Evolutionary conservation across 2,329 filamentous ascomycete genomes (phyloP).

Genomic region (Lasiodiplodia gonubiensis): DNA sequence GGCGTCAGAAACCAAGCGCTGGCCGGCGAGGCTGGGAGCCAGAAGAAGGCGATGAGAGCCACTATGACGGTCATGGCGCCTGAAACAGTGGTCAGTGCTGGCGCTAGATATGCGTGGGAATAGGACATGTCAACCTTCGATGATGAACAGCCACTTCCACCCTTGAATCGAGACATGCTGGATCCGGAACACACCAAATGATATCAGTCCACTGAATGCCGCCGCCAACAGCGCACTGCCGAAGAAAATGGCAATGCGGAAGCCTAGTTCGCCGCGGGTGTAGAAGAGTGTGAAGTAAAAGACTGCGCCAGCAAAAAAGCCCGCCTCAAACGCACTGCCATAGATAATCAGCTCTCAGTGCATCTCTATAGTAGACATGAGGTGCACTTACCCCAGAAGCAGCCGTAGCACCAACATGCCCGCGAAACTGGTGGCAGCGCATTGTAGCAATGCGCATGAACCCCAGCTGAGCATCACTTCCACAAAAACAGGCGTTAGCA

Average conservation of each 20-base stretch:
- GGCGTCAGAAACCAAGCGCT: slow-evolving; percentile 49
- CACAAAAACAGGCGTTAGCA: not conserved
- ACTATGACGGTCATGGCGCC: slow-evolving; percentile 42
- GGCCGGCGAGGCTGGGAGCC: slow-evolving; percentile 41
- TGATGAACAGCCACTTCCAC: slow-evolving; percentile 55
- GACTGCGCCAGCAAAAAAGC: slow-evolving; percentile 61
- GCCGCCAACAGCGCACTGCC: slow-evolving; percentile 33
- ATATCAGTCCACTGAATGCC: slow-evolving; percentile 26
- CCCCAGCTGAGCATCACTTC: slow-evolving; percentile 57
- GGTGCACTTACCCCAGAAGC: slow-evolving; percentile 43
- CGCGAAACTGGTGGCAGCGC: slow-evolving; percentile 55
- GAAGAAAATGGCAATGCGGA: slow-evolving; percentile 42
- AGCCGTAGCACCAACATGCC: slow-evolving; percentile 58
- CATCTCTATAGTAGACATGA: not conserved
- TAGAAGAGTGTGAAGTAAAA: slow-evolving; percentile 27
- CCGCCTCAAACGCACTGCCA: slow-evolving; percentile 54
- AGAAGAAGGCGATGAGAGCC: slow-evolving; percentile 40
- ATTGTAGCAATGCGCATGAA: slow-evolving; percentile 55
- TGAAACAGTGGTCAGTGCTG: not conserved
- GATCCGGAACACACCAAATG: slow-evolving; percentile 50
- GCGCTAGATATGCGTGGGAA: not conserved
- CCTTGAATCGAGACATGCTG: slow-evolving; percentile 44
- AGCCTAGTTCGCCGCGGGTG: slow-evolving; percentile 25
- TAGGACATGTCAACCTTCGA: slow-evolving; percentile 46
- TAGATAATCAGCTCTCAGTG: not conserved